A percentile compares a stretch with the other conserved stretches of the same genome.
These are phyloP conservation scores for Fusarium dlaminii DNA, from an alignment of 2,329 filamentous ascomycete genomes.

Conservation along the genomic window DNA sequence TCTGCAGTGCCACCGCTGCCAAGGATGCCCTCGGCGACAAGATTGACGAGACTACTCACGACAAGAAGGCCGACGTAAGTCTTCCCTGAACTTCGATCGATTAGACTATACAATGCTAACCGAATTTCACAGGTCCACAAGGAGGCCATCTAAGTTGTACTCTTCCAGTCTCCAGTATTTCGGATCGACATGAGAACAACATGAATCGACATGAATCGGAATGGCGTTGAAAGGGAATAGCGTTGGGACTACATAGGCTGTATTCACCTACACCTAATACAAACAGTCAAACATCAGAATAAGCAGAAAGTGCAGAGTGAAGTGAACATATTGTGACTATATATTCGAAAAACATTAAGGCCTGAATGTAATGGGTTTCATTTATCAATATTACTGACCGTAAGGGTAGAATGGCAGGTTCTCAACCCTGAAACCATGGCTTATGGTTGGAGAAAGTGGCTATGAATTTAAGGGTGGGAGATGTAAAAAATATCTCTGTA, in stretches of 20 bases:
- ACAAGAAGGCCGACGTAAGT: constrained; percentile 52
- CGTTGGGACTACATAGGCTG: constrained; percentile 5
- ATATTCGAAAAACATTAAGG: accelerated
- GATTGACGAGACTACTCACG: constrained; percentile 53
- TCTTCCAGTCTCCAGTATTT: too few species aligned
- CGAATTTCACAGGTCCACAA: not conserved
- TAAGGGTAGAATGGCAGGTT: accelerated
- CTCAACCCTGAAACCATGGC: accelerated
- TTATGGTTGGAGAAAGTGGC: not conserved
- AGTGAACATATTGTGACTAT: not conserved
- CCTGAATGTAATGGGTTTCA: accelerated
- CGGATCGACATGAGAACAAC: not conserved
- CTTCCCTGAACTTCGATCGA: not conserved
- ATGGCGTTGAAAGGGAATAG: constrained; percentile 20
- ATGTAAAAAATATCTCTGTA: too few species aligned
- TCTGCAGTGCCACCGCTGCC: constrained; percentile 53
- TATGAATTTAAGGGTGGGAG: too few species aligned
- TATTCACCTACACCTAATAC: constrained; percentile 13
- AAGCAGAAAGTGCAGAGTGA: not conserved
- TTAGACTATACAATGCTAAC: not conserved
- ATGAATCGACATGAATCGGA: not conserved
- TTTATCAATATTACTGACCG: accelerated
- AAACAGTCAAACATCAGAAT: not conserved
- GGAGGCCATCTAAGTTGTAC: not conserved
- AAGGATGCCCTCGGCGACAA: constrained; percentile 62